A percentile compares a stretch with the other conserved stretches of the same genome.
Evolutionary conservation across 345 rosid species (phyloP).

Genomic region (Gynandropsis gynandra): DNA sequence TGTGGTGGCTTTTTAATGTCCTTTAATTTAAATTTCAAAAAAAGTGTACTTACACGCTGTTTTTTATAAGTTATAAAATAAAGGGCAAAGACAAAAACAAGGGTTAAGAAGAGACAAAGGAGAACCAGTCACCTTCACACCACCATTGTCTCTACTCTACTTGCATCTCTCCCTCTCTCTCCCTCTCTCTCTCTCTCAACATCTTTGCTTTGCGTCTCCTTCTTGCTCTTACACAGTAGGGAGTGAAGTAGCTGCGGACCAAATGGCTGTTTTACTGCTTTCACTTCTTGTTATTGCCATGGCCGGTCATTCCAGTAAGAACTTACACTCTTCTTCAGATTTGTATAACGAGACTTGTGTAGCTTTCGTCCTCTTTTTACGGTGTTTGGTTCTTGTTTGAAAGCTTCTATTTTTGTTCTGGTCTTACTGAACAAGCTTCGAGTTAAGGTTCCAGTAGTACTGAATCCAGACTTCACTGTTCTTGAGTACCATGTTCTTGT

Average conservation of each 20-base stretch:
- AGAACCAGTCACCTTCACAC: background rate
- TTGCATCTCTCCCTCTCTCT: background rate
- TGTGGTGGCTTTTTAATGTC: no score
- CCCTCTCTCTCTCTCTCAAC: background rate
- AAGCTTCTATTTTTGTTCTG: conserved; percentile 3
- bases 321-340: conserved; percentile 15
- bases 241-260: conserved; percentile 24
- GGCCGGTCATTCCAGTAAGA: conserved; percentile 46
- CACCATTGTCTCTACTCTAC: background rate
- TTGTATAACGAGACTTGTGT: conserved; percentile 3
- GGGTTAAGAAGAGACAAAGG: background rate
- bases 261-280: conserved; percentile 40
- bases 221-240: conserved; percentile 24
- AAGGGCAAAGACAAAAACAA: background rate
- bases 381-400: background rate
- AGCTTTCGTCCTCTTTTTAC: background rate
- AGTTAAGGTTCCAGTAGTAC: no score
- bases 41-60: no score
- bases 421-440: conserved; percentile 5
- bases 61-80: no score
- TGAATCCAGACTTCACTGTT: no score
- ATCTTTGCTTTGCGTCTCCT: background rate
- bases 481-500: conserved; percentile 7
- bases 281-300: conserved; percentile 41
- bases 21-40: no score